phyloP scores from a whole-genome alignment of 805 yeast genomes.

The Pichia exigua region DNA sequence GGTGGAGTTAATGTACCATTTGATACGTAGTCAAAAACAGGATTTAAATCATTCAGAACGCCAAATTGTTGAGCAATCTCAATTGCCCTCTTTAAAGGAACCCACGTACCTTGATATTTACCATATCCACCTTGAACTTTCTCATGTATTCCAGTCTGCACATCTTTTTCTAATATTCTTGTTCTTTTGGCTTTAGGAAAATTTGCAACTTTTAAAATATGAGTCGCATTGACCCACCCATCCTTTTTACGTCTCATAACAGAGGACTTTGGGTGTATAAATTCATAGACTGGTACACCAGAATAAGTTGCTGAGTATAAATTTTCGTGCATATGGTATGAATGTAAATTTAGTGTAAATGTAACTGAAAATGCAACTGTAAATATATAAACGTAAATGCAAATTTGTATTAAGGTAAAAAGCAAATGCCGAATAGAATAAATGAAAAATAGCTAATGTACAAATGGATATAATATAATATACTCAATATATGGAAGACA shows the following conservation, averaged over 20 bases:
- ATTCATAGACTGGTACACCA: constrained; percentile 79
- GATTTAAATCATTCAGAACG: constrained; percentile 53
- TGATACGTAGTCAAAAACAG: constrained; percentile 54
- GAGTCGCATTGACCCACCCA: constrained; percentile 92
- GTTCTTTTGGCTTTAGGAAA: constrained; percentile 93
- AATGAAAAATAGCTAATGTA: not conserved
- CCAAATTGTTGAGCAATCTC: constrained; percentile 58
- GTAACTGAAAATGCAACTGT: not conserved
- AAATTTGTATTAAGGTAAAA: not conserved
- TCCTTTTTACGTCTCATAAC: constrained; percentile 72
- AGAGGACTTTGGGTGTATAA: constrained; percentile 57
- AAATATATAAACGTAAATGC: not conserved
- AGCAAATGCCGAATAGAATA: not conserved
- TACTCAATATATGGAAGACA: not conserved
- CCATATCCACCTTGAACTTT: constrained; percentile 98
- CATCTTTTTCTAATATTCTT: constrained; percentile 84
- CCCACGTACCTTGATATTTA: constrained; percentile 96
- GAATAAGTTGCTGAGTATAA: constrained; percentile 72
- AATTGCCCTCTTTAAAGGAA: constrained; percentile 70
- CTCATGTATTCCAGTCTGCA: constrained; percentile 84
- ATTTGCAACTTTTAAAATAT: constrained; percentile 84
- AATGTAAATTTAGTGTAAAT: not conserved
- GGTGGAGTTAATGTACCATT: constrained; percentile 49
- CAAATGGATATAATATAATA: not conserved
- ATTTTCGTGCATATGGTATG: constrained; percentile 18